phyloP scores from a whole-genome alignment of 2,329 filamentous ascomycete species.

The Exophiala oligosperma region DNA sequence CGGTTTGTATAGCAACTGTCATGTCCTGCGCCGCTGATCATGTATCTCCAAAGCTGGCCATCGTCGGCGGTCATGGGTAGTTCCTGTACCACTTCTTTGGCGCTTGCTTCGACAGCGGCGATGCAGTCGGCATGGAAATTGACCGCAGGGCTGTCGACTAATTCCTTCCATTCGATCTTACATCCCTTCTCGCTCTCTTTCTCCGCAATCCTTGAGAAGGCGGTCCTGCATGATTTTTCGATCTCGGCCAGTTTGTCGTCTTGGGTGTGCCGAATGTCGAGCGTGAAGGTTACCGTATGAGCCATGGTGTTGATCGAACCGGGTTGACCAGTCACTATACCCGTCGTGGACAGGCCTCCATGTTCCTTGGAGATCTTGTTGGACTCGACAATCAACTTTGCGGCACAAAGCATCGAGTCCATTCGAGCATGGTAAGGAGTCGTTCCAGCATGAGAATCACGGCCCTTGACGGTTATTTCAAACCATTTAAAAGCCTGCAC shows the following conservation, averaged over 20 bases:
- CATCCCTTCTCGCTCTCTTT: conserved; percentile 31
- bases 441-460: conserved; percentile 74
- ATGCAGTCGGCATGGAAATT: conserved; percentile 70
- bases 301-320: conserved; percentile 66
- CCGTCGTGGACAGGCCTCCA: conserved; percentile 67
- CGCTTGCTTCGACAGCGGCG: conserved; percentile 61
- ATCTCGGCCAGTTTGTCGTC: conserved; percentile 26
- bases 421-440: conserved; percentile 67
- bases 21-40: conserved; percentile 66
- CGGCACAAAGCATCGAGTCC: conserved; percentile 68
- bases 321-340: conserved; percentile 66
- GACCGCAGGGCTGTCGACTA: conserved; percentile 47
- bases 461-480: conserved; percentile 64
- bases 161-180: conserved; percentile 28
- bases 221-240: conserved; percentile 24
- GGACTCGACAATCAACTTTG: conserved; percentile 67
- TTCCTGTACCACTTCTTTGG: conserved; percentile 52
- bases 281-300: conserved; percentile 28
- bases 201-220: conserved; percentile 27
- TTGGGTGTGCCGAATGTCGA: conserved; percentile 26
- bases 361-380: conserved; percentile 64
- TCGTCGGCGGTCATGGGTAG: conserved; percentile 43
- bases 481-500: conserved; percentile 78
- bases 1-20: conserved; percentile 64
- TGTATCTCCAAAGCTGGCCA: conserved; percentile 41